Percentiles rank a stretch among this genome's conserved stretches.
These are phyloP conservation scores for Bipolaris cookei DNA, from an alignment of 2,329 filamentous ascomycete genomes.

Conservation along the genomic window DNA sequence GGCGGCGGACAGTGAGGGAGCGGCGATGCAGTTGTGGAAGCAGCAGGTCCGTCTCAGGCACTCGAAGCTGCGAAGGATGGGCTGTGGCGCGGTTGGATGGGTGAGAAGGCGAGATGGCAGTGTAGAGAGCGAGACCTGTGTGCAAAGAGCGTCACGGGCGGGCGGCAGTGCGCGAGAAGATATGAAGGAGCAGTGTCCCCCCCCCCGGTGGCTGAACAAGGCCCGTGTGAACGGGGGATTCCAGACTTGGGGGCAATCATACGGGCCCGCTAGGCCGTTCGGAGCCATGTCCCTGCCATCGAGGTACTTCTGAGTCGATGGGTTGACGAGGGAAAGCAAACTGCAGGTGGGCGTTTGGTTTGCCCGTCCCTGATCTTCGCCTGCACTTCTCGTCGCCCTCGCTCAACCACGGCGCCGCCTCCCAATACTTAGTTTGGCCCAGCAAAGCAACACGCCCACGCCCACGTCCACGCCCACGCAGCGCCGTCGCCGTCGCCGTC, in stretches of 20 bases:
- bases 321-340: slow-evolving; percentile 12
- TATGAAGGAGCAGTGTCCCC: slow-evolving; percentile 15
- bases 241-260: slow-evolving; percentile 16
- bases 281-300: slow-evolving; percentile 12
- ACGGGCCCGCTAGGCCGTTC: slow-evolving; percentile 20
- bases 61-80: neutral
- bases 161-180: slow-evolving; percentile 19
- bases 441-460: neutral
- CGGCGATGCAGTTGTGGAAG: neutral
- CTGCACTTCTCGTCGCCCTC: neutral
- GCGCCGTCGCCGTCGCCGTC: neutral
- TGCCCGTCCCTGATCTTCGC: slow-evolving; percentile 13
- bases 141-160: slow-evolving; percentile 9
- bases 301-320: neutral
- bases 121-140: slow-evolving; percentile 13
- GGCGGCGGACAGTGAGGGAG: neutral
- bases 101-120: slow-evolving; percentile 3
- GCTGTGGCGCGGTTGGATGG: slow-evolving; percentile 3
- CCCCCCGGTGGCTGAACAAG: slow-evolving; percentile 22
- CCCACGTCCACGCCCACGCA: too few relatives aligned
- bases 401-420: slow-evolving; percentile 4
- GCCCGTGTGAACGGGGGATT: slow-evolving; percentile 28
- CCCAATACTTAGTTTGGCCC: neutral
- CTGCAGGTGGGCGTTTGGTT: neutral
- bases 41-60: slow-evolving; percentile 4